phyloP scores from a whole-genome alignment of 1,139 yeast species.

The Yamadazyma conglobata region DNA sequence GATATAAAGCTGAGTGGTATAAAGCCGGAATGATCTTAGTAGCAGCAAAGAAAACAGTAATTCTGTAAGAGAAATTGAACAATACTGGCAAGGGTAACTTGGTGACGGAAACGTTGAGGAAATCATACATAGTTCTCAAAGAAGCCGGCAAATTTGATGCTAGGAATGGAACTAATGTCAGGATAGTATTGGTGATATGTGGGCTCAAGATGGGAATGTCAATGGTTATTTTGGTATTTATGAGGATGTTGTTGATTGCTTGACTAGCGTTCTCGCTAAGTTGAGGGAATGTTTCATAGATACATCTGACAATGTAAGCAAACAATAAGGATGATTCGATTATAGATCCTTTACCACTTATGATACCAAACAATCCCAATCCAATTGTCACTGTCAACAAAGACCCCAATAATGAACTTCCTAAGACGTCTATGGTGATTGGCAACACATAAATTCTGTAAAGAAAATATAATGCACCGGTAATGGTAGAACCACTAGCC shows the following conservation, averaged over 20 bases:
- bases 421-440: conserved; percentile 61
- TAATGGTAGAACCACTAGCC: conserved; percentile 70
- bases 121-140: conserved; percentile 65
- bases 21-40: conserved; percentile 88
- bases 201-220: conserved; percentile 38
- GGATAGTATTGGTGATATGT: conserved; percentile 36
- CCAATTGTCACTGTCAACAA: conserved; percentile 73
- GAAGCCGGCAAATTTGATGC: conserved; percentile 57
- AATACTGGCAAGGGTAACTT: conserved; percentile 81
- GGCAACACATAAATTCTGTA: conserved; percentile 79
- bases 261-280: conserved; percentile 53
- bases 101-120: conserved; percentile 62
- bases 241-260: conserved; percentile 35
- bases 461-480: conserved; percentile 73
- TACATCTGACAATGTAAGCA: conserved; percentile 88
- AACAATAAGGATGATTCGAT: conserved; percentile 82
- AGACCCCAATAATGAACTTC: conserved; percentile 84
- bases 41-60: conserved; percentile 87
- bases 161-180: conserved; percentile 42
- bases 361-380: conserved; percentile 78
- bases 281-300: conserved; percentile 86
- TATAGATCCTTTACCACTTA: conserved; percentile 81
- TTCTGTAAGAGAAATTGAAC: conserved; percentile 77
- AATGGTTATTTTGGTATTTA: conserved; percentile 36
- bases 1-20: conserved; percentile 38